Evolutionary conservation across 2,329 filamentous ascomycete species (phyloP).

Genomic region (Daldinia eschscholtzii): DNA sequence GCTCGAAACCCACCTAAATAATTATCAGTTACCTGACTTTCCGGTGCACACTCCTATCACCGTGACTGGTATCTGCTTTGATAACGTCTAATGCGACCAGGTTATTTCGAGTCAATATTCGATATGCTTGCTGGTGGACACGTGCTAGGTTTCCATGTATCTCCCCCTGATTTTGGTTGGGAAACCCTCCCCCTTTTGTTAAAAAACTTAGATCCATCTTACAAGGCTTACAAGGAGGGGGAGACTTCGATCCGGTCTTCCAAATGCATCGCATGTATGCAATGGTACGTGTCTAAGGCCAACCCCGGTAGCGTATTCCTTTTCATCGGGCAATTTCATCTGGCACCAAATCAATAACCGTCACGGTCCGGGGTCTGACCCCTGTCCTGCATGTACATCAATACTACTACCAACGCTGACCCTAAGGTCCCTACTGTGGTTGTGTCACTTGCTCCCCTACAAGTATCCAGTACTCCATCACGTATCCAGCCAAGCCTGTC

Average conservation of each 20-base stretch:
- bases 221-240: conserved; percentile 28
- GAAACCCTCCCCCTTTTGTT: conserved; percentile 9
- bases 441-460: conserved; percentile 47
- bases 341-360: conserved; percentile 55
- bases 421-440: conserved; percentile 43
- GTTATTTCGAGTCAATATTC: neutral
- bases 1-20: neutral
- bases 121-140: neutral
- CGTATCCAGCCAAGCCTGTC: conserved; percentile 38
- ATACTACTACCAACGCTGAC: conserved; percentile 45
- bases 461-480: conserved; percentile 24
- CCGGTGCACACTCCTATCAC: neutral
- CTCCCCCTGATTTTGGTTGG: conserved; percentile 1
- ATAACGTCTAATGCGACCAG: neutral
- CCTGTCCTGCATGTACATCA: conserved; percentile 46
- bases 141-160: conserved; percentile 5
- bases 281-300: conserved; percentile 52
- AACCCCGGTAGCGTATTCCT: conserved; percentile 51
- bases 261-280: conserved; percentile 46
- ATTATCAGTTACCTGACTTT: neutral
- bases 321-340: conserved; percentile 61
- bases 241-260: conserved; percentile 44
- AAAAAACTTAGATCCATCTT: conserved; percentile 11
- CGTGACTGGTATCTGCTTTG: neutral
- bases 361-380: conserved; percentile 51